phyloP scores from a whole-genome alignment of 2,329 filamentous ascomycete species.

The Chrysoporthe cubensis region DNA sequence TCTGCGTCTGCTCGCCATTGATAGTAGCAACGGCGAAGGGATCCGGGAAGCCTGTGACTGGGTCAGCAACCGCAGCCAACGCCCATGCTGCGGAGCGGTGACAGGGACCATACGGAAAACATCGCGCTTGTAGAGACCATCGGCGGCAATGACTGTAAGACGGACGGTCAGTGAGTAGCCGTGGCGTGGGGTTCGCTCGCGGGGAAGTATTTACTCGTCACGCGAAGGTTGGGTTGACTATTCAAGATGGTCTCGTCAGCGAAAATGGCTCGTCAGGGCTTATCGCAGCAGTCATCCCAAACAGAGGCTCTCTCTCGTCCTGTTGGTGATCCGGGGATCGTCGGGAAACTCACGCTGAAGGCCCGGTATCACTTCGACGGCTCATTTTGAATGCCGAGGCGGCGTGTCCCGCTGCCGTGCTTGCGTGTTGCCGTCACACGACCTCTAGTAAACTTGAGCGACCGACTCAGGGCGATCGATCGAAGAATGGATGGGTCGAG shows the following conservation, averaged over 20 bases:
- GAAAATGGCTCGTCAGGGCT: conserved; percentile 6
- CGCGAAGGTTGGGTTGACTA: conserved; percentile 84
- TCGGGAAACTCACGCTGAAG: conserved; percentile 60
- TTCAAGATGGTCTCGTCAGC: conserved; percentile 21
- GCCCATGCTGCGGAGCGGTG: neutral
- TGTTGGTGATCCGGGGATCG: conserved; percentile 22
- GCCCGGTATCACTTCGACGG: conserved; percentile 61
- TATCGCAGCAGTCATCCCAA: conserved; percentile 17
- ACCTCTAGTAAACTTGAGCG: conserved; percentile 9
- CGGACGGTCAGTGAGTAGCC: conserved; percentile 42
- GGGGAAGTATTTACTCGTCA: conserved; percentile 74
- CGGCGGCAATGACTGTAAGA: conserved; percentile 87
- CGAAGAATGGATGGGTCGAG: conserved; percentile 5
- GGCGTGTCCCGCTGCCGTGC: conserved; percentile 29
- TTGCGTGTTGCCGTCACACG: conserved; percentile 28
- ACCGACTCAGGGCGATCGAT: conserved; percentile 2
- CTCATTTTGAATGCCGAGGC: conserved; percentile 47
- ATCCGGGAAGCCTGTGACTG: conserved; percentile 81
- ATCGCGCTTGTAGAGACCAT: conserved; percentile 98
- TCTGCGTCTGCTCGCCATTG: conserved; percentile 97
- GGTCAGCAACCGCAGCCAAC: conserved; percentile 36
- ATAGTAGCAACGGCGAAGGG: conserved; percentile 97
- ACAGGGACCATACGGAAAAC: conserved; percentile 79
- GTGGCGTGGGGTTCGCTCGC: conserved; percentile 32
- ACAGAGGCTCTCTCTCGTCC: neutral